Conservation (phyloP, 1,284 basidiomycete species). For the Austropuccinia psidii region DNA sequence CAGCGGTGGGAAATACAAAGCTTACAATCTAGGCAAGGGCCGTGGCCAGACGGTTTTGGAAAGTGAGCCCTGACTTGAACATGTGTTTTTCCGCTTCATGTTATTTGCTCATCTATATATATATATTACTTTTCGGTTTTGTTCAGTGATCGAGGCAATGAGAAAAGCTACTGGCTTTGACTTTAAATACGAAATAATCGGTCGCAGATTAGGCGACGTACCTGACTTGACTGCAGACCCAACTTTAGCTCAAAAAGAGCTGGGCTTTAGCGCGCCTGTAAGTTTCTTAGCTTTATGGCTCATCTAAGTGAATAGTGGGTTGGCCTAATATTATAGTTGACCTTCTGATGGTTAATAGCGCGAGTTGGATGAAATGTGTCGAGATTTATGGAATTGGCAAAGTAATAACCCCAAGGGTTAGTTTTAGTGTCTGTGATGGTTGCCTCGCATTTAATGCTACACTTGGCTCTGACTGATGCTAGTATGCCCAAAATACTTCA, state of each 20-base stretch:
- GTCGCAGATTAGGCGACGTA: slow-evolving; percentile 87
- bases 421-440: too few relatives aligned
- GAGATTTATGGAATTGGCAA: slow-evolving; percentile 89
- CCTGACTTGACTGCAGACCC: slow-evolving; percentile 96
- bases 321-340: background rate
- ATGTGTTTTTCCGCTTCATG: background rate
- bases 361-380: slow-evolving; percentile 79
- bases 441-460: too few relatives aligned
- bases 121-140: slow-evolving; percentile 52
- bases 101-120: background rate
- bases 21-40: slow-evolving; percentile 94
- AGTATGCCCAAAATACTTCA: too few relatives aligned
- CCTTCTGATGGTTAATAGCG: slow-evolving; percentile 43
- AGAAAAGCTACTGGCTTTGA: slow-evolving; percentile 76
- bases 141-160: slow-evolving; percentile 76
- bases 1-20: slow-evolving; percentile 62
- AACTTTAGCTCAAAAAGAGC: slow-evolving; percentile 78
- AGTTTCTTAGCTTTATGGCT: slow-evolving; percentile 43
- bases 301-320: slow-evolving; percentile 36
- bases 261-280: slow-evolving; percentile 78
- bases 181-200: slow-evolving; percentile 82
- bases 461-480: too few relatives aligned
- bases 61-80: background rate
- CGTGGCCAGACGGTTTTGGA: slow-evolving; percentile 84
- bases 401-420: slow-evolving; percentile 49